Base-by-base conservation (phyloP, 345 rosid species). In the Mallotus nudiflorus region DNA sequence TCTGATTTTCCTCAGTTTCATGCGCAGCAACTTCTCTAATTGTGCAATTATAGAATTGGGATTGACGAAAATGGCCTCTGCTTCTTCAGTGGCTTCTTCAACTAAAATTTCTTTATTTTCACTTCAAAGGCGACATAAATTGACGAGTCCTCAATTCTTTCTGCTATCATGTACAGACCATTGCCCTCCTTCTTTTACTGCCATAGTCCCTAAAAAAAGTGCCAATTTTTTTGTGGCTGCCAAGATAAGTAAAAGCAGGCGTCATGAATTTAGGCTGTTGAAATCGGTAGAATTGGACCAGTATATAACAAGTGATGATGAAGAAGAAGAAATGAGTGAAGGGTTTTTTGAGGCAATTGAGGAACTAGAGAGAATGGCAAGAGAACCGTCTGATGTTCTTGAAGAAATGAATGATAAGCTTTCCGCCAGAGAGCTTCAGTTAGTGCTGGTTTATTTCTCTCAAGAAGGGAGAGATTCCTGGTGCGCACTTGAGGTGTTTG, bases 381-480 rank as follows among this genome's bases (percentile, higher is more conserved):
- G 98, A 73, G 98, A 91, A 58, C 98, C 98, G 2, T 86, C 98
- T 0, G 98, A 91, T 71, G 69, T 93, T 57, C 87, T 93, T 0
- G 97, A 87, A 65, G 97, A 93, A 68, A 93, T 91, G 98, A 93
- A 91, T 48, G 91, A 93, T 48, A 82, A 88, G 15, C 69, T 93
- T 4, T 93, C 98, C 0, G 86, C 89, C 0, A 77, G 90, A 71
- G 97, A 93, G 31, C 66, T 93, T 46, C 98, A 89, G 5, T 71
- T 93, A 28, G 96, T 93, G 67, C 73, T 93, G 14, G 98, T 93
- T 11, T 93, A 93, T 78, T 93, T 93, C 73, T 83, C 98, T 42
- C 98, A 89, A 63, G 97, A 93, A 76, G 98, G 98, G 63, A 86
- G 97, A 65, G 98, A 93, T 42, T 93, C 97, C 0, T 91, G 98